Base-by-base conservation (phyloP, 352 stramenopile species). In the Phytophthora agathidicida region DNA sequence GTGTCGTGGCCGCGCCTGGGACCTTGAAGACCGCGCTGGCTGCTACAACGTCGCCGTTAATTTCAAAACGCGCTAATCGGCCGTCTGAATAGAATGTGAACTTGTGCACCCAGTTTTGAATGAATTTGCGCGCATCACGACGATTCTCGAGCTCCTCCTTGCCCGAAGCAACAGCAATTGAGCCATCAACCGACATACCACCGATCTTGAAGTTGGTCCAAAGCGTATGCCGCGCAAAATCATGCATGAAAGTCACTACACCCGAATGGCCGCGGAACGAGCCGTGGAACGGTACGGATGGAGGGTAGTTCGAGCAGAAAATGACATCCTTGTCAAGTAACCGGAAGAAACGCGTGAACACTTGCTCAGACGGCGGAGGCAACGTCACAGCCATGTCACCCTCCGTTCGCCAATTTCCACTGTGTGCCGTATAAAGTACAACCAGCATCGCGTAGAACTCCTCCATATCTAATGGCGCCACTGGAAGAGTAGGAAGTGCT, bases 21-120 rank as follows among this genome's bases (percentile, higher is more conserved):
- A 94, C 76, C 47, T 96, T 96, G 51, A 94, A 96, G 5, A 96
- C 86, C 3, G 86, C 86, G 53, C 83, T 93, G 13, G 86, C 86
- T 11, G 86, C 86, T 2, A 96, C 86, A 7, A 96, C 86, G 30
- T 96, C 86, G 11, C 86, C 86, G 17, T 94, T 96, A 51, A 96
- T 94, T 64, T 96, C 86, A 60, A 96, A 94, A 5, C 86, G 83
- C 3, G 86, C 85, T 10, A 96, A 71, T n/a, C 83, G 73, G 3
- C 86, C 86, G 30, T 96, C 83, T 8, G 78, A 85, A 58, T 90
- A 90, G 33, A 96, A 96, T 26, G 86, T 93, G 42, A 96, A 96
- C 65, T 96, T 96, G 71, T 96, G 86, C 27, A 96, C 85, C 86
- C 86, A 96, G 45, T 96, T 96, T 55, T 96, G 86, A 33, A 94